Evolutionary conservation across 2,329 filamentous ascomycete genomes (phyloP).

Genomic region (Colletotrichum sp.): DNA sequence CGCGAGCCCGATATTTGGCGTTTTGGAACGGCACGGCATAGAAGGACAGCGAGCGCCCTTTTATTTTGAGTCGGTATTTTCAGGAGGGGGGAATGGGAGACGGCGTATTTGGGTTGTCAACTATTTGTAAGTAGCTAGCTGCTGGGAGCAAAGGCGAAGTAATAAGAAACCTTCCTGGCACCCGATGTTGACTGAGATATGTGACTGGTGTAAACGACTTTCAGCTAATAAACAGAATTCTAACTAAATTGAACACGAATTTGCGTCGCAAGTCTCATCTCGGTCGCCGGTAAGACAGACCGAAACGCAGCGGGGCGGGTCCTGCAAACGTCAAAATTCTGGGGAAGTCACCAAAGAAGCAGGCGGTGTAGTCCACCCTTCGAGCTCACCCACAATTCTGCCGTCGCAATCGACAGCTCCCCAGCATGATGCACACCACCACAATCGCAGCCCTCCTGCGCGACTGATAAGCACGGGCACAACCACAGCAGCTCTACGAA

Average conservation of each 20-base stretch:
- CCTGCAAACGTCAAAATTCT: background rate
- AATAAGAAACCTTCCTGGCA: background rate
- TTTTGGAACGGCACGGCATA: background rate
- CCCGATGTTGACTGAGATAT: background rate
- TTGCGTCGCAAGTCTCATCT: background rate
- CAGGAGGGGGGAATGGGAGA: background rate
- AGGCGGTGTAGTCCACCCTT: background rate
- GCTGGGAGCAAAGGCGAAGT: background rate
- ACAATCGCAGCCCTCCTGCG: background rate
- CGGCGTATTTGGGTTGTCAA: background rate
- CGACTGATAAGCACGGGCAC: background rate
- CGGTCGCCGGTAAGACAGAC: background rate
- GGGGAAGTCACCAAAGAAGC: background rate
- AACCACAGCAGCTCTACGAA: background rate
- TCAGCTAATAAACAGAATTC: background rate
- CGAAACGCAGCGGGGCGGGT: background rate
- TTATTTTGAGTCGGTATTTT: background rate
- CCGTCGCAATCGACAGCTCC: constrained; percentile 4
- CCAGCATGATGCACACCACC: constrained; percentile 1
- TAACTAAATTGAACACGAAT: background rate
- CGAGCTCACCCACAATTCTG: constrained; percentile 15
- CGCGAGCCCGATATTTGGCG: background rate
- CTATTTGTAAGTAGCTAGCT: background rate
- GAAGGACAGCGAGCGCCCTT: background rate
- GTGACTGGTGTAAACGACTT: background rate